A percentile compares a stretch with the other conserved stretches of the same genome.
Evolutionary conservation across 2,329 filamentous ascomycete genomes (phyloP).

Genomic region (Sordariomycetes sp.): DNA sequence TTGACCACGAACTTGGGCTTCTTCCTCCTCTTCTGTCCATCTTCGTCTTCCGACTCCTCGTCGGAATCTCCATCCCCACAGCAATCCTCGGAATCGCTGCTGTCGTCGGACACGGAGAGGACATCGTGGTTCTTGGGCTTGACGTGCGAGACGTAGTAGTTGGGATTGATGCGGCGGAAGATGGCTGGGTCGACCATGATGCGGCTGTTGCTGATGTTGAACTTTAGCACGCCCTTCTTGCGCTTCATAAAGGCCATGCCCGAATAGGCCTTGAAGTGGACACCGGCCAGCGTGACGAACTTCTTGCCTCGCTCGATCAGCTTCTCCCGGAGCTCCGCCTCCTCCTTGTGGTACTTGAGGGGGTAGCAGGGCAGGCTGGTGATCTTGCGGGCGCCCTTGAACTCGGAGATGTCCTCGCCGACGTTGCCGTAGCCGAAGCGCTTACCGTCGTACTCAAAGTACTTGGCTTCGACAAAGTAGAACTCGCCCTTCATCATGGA

Average conservation of each 20-base stretch:
- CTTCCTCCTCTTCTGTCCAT: conserved; percentile 25
- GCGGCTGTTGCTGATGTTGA: conserved; percentile 78
- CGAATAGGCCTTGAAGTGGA: conserved; percentile 75
- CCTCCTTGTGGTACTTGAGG: conserved; percentile 68
- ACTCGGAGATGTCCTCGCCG: conserved; percentile 59
- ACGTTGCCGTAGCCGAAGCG: conserved; percentile 69
- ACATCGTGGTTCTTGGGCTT: conserved; percentile 62
- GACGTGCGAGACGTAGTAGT: conserved; percentile 70
- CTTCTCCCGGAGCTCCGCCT: conserved; percentile 51
- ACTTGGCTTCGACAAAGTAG: conserved; percentile 69
- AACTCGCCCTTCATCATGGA: conserved; percentile 64
- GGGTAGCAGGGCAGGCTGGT: conserved; percentile 70
- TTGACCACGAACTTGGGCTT: conserved; percentile 40
- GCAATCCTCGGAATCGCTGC: conserved; percentile 26
- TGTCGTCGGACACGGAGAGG: conserved; percentile 34
- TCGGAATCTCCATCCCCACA: conserved; percentile 24
- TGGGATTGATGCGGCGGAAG: conserved; percentile 77
- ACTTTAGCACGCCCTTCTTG: conserved; percentile 60
- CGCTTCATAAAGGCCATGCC: conserved; percentile 81
- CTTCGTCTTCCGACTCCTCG: conserved; percentile 18
- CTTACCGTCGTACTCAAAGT: conserved; percentile 85
- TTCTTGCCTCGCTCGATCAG: conserved; percentile 77
- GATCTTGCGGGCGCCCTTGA: conserved; percentile 77
- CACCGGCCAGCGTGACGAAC: conserved; percentile 71
- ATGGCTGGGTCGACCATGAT: conserved; percentile 82